Conservation (phyloP, 2,329 filamentous ascomycete species). For the Nannizziopsis barbatae region DNA sequence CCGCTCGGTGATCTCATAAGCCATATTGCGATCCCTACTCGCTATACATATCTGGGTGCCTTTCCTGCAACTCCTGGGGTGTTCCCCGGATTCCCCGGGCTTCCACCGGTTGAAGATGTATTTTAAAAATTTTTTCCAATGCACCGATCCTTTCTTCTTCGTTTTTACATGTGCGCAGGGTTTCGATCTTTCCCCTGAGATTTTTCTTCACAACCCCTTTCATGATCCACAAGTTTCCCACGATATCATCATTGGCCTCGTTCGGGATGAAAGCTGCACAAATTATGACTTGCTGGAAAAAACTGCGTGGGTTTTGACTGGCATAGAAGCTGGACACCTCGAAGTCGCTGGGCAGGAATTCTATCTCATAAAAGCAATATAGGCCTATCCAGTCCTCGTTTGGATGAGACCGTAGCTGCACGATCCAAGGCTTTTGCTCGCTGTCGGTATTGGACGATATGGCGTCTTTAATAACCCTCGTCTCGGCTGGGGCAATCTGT, state of each 20-base stretch:
- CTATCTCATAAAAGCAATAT: constrained; percentile 56
- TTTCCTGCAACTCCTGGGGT: constrained; percentile 30
- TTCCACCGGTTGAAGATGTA: constrained; percentile 43
- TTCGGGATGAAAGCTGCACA: constrained; percentile 46
- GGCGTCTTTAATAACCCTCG: constrained; percentile 43
- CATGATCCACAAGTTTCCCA: constrained; percentile 45
- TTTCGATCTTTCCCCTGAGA: constrained; percentile 39
- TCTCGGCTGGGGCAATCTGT: constrained; percentile 44
- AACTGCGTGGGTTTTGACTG: constrained; percentile 39
- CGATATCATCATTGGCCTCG: constrained; percentile 36
- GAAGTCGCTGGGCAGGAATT: constrained; percentile 53
- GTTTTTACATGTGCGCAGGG: constrained; percentile 38
- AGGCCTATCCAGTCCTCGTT: constrained; percentile 46
- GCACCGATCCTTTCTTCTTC: constrained; percentile 46
- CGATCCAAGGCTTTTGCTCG: constrained; percentile 48
- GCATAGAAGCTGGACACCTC: constrained; percentile 49
- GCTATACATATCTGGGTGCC: background rate
- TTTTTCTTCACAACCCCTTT: constrained; percentile 45
- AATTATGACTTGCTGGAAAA: constrained; percentile 46
- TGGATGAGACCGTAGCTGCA: constrained; percentile 45
- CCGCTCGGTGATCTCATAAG: background rate
- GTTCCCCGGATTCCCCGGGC: constrained; percentile 41
- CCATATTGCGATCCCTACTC: background rate
- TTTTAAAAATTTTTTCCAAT: constrained; percentile 43
- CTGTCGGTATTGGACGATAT: constrained; percentile 37